phyloP scores from a whole-genome alignment of 768 basidiomycete species.

The Lactarius evosmus region DNA sequence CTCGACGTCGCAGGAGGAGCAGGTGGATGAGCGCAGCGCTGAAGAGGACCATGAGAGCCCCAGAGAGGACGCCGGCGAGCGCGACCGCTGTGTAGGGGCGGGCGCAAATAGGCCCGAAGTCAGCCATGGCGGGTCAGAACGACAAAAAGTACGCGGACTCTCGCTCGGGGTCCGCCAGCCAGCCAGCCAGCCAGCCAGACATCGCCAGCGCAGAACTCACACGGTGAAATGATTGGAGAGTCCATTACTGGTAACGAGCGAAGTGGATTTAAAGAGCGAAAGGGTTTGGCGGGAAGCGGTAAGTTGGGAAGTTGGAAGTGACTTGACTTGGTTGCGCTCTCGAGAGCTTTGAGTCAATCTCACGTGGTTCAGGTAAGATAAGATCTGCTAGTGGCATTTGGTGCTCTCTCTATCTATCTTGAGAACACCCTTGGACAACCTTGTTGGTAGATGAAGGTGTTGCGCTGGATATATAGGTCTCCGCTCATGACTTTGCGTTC shows the following conservation, averaged over 20 bases:
- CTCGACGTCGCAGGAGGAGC: slow-evolving; percentile 13
- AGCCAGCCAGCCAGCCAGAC: background rate
- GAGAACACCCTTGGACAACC: no score
- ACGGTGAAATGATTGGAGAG: slow-evolving; percentile 1
- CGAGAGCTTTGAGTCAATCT: background rate
- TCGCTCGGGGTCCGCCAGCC: background rate
- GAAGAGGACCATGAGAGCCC: slow-evolving; percentile 8
- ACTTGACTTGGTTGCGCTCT: background rate
- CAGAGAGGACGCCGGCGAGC: slow-evolving; percentile 10
- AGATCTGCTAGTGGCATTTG: background rate
- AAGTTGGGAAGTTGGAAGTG: background rate
- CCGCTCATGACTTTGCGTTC: no score
- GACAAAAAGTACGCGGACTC: background rate
- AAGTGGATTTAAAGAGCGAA: slow-evolving; percentile 3
- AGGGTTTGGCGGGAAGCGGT: background rate
- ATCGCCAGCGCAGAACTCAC: slow-evolving; percentile 12
- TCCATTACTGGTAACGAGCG: slow-evolving; percentile 16
- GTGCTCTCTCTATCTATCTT: no score
- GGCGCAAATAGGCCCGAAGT: background rate
- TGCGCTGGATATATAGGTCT: background rate
- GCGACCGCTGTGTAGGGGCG: slow-evolving; percentile 2
- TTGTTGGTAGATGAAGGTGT: background rate
- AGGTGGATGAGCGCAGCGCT: slow-evolving; percentile 7
- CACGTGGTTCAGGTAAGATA: background rate
- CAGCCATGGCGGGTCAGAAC: background rate